phyloP scores from a whole-genome alignment of 495 filamentous ascomycete species.

The Podospora didyma region DNA sequence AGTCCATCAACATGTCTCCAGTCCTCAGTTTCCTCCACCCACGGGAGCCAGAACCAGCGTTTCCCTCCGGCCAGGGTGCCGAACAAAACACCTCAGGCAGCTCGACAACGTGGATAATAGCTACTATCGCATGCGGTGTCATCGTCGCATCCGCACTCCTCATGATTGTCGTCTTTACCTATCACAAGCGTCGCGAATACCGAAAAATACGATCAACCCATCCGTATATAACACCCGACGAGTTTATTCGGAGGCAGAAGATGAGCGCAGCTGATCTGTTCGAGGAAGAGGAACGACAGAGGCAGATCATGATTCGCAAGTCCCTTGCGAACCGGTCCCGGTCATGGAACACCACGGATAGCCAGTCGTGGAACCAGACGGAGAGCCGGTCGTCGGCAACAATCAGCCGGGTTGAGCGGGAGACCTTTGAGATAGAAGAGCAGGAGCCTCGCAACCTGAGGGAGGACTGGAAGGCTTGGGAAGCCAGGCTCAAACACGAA shows the following conservation, averaged over 20 bases:
- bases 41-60: neutral
- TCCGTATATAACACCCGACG: slow-evolving; percentile 14
- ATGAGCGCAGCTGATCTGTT: slow-evolving; percentile 21
- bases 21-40: neutral
- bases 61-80: neutral
- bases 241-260: slow-evolving; percentile 21
- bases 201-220: slow-evolving; percentile 12
- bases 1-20: no score
- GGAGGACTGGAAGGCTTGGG: slow-evolving; percentile 31
- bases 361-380: neutral
- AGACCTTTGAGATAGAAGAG: slow-evolving; percentile 13
- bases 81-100: neutral
- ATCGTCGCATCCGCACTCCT: slow-evolving; percentile 23
- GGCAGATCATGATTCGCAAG: slow-evolving; percentile 44
- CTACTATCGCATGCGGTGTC: slow-evolving; percentile 25
- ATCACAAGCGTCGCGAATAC: slow-evolving; percentile 21
- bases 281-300: slow-evolving; percentile 34
- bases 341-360: slow-evolving; percentile 17
- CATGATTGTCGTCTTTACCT: slow-evolving; percentile 16
- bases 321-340: slow-evolving; percentile 40
- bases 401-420: slow-evolving; percentile 5
- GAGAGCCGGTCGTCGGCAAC: neutral
- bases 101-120: slow-evolving; percentile 25
- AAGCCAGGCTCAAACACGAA: slow-evolving; percentile 23
- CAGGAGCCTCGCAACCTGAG: slow-evolving; percentile 17